phyloP scores from a whole-genome alignment of 495 filamentous ascomycete genomes.

The Physcia stellaris region DNA sequence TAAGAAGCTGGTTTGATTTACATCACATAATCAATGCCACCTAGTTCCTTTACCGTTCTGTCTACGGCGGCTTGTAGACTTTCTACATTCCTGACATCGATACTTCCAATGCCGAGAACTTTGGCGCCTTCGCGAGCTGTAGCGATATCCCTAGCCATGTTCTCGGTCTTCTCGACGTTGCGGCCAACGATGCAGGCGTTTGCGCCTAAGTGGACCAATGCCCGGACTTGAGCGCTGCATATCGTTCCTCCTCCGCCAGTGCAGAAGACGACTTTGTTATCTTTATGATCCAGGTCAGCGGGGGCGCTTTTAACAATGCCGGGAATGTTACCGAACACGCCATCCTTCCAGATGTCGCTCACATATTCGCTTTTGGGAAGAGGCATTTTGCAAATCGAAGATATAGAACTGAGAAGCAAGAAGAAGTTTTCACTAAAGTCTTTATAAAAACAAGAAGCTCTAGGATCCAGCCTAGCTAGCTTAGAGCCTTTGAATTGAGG shows the following conservation, averaged over 20 bases:
- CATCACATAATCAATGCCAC: slow-evolving; percentile 89
- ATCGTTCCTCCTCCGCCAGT: slow-evolving; percentile 92
- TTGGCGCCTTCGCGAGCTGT: slow-evolving; percentile 61
- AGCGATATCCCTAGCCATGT: slow-evolving; percentile 64
- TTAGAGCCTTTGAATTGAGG: too few relatives aligned
- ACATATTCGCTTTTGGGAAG: slow-evolving; percentile 59
- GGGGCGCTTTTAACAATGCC: slow-evolving; percentile 5
- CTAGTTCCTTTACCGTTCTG: slow-evolving; percentile 65
- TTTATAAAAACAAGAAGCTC: too few relatives aligned
- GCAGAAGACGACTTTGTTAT: slow-evolving; percentile 84
- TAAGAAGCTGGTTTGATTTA: slow-evolving; percentile 24
- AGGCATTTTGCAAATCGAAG: too few relatives aligned
- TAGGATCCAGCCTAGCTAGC: too few relatives aligned
- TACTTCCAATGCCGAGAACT: slow-evolving; percentile 70
- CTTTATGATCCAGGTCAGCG: slow-evolving; percentile 23
- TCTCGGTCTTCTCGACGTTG: slow-evolving; percentile 78
- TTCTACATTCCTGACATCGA: slow-evolving; percentile 70
- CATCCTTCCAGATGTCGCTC: slow-evolving; percentile 70
- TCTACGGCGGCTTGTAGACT: slow-evolving; percentile 60
- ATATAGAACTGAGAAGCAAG: too few relatives aligned
- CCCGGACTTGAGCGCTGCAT: slow-evolving; percentile 83
- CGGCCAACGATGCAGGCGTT: slow-evolving; percentile 90
- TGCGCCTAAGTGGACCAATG: slow-evolving; percentile 79
- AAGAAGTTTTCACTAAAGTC: too few relatives aligned
- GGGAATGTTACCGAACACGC: slow-evolving; percentile 52